Percentiles rank a stretch among this genome's conserved stretches.
These are phyloP conservation scores for Bolboschoenoplectus hybrid DNA, from an alignment of 202 grass and related monocot species.

Conservation along the genomic window DNA sequence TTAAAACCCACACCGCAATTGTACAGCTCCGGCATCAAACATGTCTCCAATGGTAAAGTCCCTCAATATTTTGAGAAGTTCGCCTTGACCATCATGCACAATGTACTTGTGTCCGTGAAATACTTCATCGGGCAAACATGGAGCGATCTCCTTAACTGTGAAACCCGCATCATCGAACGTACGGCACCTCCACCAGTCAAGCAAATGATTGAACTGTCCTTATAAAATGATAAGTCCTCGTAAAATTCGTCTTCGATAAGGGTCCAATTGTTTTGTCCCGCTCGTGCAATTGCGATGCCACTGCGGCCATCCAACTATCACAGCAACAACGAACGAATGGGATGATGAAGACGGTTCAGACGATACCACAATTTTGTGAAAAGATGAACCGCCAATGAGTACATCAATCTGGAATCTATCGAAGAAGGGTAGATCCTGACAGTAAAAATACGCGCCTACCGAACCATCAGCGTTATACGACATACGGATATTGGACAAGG, in stretches of 20 bases:
- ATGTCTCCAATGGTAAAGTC: not conserved
- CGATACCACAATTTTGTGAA: not conserved
- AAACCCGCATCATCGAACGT: not conserved
- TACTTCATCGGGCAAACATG: not conserved
- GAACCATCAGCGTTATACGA: not conserved
- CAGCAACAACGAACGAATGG: not conserved
- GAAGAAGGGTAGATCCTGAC: not conserved
- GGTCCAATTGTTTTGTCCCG: not conserved
- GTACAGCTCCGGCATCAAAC: not conserved
- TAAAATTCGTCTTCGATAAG: not conserved
- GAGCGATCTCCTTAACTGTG: not conserved
- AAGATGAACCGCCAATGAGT: not conserved
- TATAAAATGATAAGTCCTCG: not conserved
- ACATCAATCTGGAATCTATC: not conserved
- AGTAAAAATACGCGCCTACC: not conserved
- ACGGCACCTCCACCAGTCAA: not conserved
- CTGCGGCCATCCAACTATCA: not conserved
- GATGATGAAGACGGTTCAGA: not conserved
- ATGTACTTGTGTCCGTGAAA: not conserved
- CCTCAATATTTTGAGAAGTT: not conserved
- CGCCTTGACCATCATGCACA: not conserved
- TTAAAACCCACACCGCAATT: not conserved
- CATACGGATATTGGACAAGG: not conserved
- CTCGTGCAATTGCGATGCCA: not conserved
- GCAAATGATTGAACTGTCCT: not conserved